Conservation (phyloP, 164 flowering plant genomes). For the grape (Vitis vinifera) region ASM3070453v1 NC_081809.1:21164001-21164500, state of each 20-base stretch:
- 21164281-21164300: slow-evolving; percentile 45
- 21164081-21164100: slow-evolving; percentile 96
- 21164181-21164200: not conserved
- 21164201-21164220: not conserved
- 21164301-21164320: slow-evolving; percentile 87
- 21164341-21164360: slow-evolving; percentile 1
- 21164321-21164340: slow-evolving; percentile 32
- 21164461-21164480: not conserved
- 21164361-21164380: too few relatives aligned
- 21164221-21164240: slow-evolving; percentile 59
- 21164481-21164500: too few relatives aligned
- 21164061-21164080: slow-evolving; percentile 89
- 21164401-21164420: not conserved
- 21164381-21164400: not conserved
- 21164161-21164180: slow-evolving; percentile 9
- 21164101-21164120: slow-evolving; percentile 97
- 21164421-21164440: not conserved
- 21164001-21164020: slow-evolving; percentile 47
- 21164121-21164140: slow-evolving; percentile 96
- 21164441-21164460: not conserved
- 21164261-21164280: slow-evolving; percentile 67
- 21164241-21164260: slow-evolving; percentile 81
- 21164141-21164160: slow-evolving; percentile 78
- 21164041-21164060: slow-evolving; percentile 80
- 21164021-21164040: slow-evolving; percentile 55